Percentiles rank a stretch among this genome's conserved stretches.
Conservation (phyloP, 768 basidiomycete genomes). For the Tephrocybe sp. region DNA sequence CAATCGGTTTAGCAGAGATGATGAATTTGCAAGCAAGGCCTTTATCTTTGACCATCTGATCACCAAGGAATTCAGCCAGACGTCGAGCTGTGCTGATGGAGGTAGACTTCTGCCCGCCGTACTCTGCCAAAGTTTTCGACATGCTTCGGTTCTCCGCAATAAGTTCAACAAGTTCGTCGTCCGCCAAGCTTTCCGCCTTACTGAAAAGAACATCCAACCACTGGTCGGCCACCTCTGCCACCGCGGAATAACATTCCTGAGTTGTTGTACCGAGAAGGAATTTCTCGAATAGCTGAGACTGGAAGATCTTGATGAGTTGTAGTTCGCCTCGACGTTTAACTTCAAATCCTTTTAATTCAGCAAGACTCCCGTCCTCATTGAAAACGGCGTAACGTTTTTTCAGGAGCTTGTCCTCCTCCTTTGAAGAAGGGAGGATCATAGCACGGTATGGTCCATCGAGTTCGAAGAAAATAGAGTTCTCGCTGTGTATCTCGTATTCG, state of each 20-base stretch:
- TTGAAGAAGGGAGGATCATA: slow-evolving; percentile 98
- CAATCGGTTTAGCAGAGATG: slow-evolving; percentile 90
- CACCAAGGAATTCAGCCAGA: slow-evolving; percentile 93
- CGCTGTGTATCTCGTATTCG: slow-evolving; percentile 81
- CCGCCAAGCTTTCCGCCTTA: slow-evolving; percentile 77
- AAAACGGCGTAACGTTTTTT: slow-evolving; percentile 99
- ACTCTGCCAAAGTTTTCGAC: slow-evolving; percentile 95
- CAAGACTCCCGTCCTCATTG: slow-evolving; percentile 96
- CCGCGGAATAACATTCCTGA: slow-evolving; percentile 93
- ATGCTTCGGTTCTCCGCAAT: slow-evolving; percentile 99
- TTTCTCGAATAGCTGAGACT: slow-evolving; percentile 96
- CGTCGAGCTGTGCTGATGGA: slow-evolving; percentile 96
- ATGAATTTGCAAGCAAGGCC: slow-evolving; percentile 99
- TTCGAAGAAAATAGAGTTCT: slow-evolving; percentile 99
- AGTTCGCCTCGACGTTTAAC: slow-evolving; percentile 97
- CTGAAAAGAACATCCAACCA: slow-evolving; percentile 96
- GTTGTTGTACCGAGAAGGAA: slow-evolving; percentile 92
- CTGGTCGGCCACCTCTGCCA: slow-evolving; percentile 90
- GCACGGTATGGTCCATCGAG: slow-evolving; percentile 98
- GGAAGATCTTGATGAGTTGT: slow-evolving; percentile 99
- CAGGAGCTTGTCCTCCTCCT: slow-evolving; percentile 96
- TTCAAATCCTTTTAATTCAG: slow-evolving; percentile 98
- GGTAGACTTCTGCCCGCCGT: slow-evolving; percentile 95
- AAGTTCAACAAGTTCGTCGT: slow-evolving; percentile 94
- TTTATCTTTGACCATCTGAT: slow-evolving; percentile 99